phyloP scores from a whole-genome alignment of 257 asterid species.

The Nicotiana noctiflora region DNA sequence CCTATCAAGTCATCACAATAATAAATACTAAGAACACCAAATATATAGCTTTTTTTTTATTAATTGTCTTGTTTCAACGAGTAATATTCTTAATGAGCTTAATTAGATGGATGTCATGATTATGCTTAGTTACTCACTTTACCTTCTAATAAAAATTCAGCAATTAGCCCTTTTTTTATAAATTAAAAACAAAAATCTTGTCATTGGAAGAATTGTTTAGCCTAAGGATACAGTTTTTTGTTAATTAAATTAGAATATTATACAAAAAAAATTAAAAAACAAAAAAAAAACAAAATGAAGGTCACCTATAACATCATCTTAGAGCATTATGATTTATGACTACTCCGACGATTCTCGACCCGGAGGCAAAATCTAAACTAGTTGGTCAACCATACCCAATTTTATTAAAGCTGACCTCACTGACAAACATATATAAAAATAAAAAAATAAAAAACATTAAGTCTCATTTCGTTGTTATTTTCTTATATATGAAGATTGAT shows the following conservation, averaged over 20 bases:
- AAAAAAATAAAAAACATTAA: too few species aligned
- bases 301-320: background rate
- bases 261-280: too few species aligned
- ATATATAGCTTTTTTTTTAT: too few species aligned
- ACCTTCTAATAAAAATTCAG: background rate
- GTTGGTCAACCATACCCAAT: conserved; percentile 20
- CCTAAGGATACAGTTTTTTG: background rate
- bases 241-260: too few species aligned
- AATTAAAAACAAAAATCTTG: background rate
- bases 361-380: conserved; percentile 2
- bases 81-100: background rate
- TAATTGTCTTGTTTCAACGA: background rate
- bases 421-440: background rate
- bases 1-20: too few species aligned
- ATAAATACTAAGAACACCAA: too few species aligned
- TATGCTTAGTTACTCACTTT: background rate
- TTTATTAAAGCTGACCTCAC: background rate
- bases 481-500: background rate
- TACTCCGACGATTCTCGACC: background rate
- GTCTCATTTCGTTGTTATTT: background rate
- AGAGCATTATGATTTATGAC: background rate
- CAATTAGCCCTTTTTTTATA: background rate
- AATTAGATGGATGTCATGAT: background rate
- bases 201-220: background rate
- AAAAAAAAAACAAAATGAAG: background rate